Base-by-base conservation (phyloP, 1,284 basidiomycete genomes). In the Volvariella volvacea region DNA sequence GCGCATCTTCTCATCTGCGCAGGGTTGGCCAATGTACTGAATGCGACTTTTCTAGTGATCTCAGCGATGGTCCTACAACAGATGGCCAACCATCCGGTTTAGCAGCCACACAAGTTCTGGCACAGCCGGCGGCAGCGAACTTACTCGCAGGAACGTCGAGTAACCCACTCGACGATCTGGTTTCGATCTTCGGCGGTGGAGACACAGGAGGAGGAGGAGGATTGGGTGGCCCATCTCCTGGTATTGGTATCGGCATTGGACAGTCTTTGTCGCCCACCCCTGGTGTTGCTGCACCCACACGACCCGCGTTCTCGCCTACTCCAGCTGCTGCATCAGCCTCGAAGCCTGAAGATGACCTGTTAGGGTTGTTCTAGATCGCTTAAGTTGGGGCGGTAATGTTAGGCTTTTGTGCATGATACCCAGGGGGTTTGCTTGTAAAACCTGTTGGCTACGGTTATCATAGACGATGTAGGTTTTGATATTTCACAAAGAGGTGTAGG, bases 161-260 rank as follows among this genome's bases (percentile, higher is more conserved):
- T 48, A 95, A 95, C 61, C 92, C 92, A 1, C 72, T 95, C 36
- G 92, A 95, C 64, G 91, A 92, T 60, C 73, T 94, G 8, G 90
- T 92, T 22, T 91, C 88, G 12, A 86, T 93, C 52, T 94, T 94
- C 63, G 88, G 88, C 31, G 59, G 60, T 10, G 25, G 12, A n/a
- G n/a, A n/a, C n/a, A 43, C 9, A 9, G 30, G 30, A 9, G 30
- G 30, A 6, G 34, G 34, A 15, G 34, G 34, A 6, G 34, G 34
- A 36, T 15, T 36, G 7, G 34, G 34, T 8, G 14, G 14, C 4
- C n/a, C n/a, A 16, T 15, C 34, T 7, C 46, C 55, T 47, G 48
- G 52, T 17, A 41, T 45, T 20, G 53, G 47, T 2, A n/a, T n/a
- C n/a, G n/a, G n/a, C n/a, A n/a, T n/a, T 41, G 50, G 17, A 44